These are phyloP conservation scores for Penicillium desertorum DNA, from an alignment of 495 filamentous ascomycete genomes.

Conservation along the genomic window DNA sequence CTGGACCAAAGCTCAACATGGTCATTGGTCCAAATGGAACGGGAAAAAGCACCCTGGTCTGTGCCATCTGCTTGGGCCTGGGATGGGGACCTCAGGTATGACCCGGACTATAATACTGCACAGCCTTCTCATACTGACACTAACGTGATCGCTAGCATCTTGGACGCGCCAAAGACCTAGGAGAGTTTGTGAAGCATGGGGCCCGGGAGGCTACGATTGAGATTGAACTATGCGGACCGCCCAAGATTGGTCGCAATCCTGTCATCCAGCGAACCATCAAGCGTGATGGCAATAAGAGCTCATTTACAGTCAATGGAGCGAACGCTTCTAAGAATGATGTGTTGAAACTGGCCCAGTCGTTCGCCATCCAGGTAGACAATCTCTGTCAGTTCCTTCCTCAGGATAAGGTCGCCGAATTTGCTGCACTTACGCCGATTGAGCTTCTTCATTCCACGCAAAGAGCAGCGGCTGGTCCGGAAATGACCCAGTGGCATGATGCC, in stretches of 20 bases:
- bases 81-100: slow-evolving; percentile 73
- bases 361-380: slow-evolving; percentile 94
- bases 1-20: slow-evolving; percentile 95
- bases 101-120: background rate
- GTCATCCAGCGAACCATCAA: slow-evolving; percentile 74
- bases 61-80: slow-evolving; percentile 91
- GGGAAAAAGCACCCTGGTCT: slow-evolving; percentile 96
- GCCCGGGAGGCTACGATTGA: slow-evolving; percentile 75
- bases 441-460: slow-evolving; percentile 80
- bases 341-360: slow-evolving; percentile 59
- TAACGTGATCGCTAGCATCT: slow-evolving; percentile 55
- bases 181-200: slow-evolving; percentile 93
- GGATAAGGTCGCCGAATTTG: slow-evolving; percentile 94
- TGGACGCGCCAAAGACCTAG: slow-evolving; percentile 79
- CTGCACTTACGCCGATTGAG: slow-evolving; percentile 79
- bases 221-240: slow-evolving; percentile 72
- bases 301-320: slow-evolving; percentile 68
- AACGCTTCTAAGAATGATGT: slow-evolving; percentile 58
- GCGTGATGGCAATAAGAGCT: slow-evolving; percentile 74
- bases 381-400: slow-evolving; percentile 97
- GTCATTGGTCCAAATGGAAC: slow-evolving; percentile 98
- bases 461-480: slow-evolving; percentile 77
- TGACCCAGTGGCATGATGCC: slow-evolving; percentile 73
- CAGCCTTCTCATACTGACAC: slow-evolving; percentile 7
- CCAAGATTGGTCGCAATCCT: slow-evolving; percentile 56